phyloP scores from a whole-genome alignment of 1,284 basidiomycete genomes.

The Apiotrichum domesticum region DNA sequence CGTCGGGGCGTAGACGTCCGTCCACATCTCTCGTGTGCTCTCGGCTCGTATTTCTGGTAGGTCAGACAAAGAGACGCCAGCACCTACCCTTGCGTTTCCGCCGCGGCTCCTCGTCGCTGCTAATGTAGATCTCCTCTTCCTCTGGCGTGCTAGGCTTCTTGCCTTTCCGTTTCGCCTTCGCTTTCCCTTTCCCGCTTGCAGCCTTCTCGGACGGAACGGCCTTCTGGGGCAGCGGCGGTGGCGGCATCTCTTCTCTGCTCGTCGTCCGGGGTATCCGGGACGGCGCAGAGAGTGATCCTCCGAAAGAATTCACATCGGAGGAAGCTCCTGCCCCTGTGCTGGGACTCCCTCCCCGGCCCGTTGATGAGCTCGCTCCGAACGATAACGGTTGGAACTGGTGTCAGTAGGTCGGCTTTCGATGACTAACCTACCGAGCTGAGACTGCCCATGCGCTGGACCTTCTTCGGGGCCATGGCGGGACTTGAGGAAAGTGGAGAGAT shows the following conservation, averaged over 20 bases:
- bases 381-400: slow-evolving; percentile 33
- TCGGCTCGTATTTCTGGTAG: not conserved
- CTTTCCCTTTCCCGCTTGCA: slow-evolving; percentile 52
- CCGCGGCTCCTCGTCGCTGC: slow-evolving; percentile 1
- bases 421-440: slow-evolving; percentile 27
- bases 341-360: too few species aligned
- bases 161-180: not conserved
- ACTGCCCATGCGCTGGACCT: slow-evolving; percentile 26
- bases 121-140: slow-evolving; percentile 14
- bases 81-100: not conserved
- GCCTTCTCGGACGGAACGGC: too few species aligned
- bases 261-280: not conserved
- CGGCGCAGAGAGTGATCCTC: not conserved
- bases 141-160: not conserved
- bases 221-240: slow-evolving; percentile 4
- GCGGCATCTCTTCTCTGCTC: slow-evolving; percentile 9
- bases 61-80: not conserved
- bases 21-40: slow-evolving; percentile 55
- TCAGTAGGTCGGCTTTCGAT: not conserved
- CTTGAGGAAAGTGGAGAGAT: too few species aligned
- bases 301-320: too few species aligned
- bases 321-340: too few species aligned
- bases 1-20: slow-evolving; percentile 66
- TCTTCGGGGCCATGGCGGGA: not conserved
- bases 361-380: slow-evolving; percentile 14